phyloP scores from a whole-genome alignment of 1,284 basidiomycete species.

The Ustilago tritici region DNA sequence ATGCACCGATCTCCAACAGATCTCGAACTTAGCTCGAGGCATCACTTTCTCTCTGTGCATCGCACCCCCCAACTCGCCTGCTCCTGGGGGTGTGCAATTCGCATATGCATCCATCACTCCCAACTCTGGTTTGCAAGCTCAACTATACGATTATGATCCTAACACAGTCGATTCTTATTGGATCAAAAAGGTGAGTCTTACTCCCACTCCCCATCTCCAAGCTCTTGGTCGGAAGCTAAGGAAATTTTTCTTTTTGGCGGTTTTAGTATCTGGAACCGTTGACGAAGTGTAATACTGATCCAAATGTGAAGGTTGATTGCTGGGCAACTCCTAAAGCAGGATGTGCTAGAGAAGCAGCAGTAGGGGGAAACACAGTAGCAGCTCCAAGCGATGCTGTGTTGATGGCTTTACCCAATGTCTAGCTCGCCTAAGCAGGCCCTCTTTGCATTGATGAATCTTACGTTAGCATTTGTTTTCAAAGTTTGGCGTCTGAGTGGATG shows the following conservation, averaged over 20 bases:
- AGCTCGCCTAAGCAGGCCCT: too few species aligned
- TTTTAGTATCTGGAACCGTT: not conserved
- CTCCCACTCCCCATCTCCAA: not conserved
- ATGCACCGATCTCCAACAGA: not conserved
- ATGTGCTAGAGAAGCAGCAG: not conserved
- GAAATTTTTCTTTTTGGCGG: too few species aligned
- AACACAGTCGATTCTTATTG: slow-evolving; percentile 14
- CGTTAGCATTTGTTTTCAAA: too few species aligned
- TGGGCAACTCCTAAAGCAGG: slow-evolving; percentile 1
- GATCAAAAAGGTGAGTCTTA: slow-evolving; percentile 3
- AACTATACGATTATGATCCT: slow-evolving; percentile 6
- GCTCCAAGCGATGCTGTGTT: too few species aligned
- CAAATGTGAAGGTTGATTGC: slow-evolving; percentile 7
- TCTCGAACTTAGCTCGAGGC: slow-evolving; percentile 16
- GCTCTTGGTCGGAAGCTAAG: not conserved
- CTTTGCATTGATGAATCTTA: too few species aligned
- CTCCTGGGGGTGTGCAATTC: not conserved
- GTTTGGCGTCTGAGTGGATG: too few species aligned
- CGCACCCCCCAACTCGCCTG: not conserved
- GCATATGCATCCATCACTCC: slow-evolving; percentile 4
- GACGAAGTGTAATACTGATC: not conserved
- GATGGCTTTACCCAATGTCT: too few species aligned
- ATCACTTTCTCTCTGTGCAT: slow-evolving; percentile 10
- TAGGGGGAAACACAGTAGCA: too few species aligned
- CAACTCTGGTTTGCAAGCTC: slow-evolving; percentile 7